Evolutionary conservation across 1,139 yeast species (phyloP).

Genomic region (Magnusiomyces paraingens): DNA sequence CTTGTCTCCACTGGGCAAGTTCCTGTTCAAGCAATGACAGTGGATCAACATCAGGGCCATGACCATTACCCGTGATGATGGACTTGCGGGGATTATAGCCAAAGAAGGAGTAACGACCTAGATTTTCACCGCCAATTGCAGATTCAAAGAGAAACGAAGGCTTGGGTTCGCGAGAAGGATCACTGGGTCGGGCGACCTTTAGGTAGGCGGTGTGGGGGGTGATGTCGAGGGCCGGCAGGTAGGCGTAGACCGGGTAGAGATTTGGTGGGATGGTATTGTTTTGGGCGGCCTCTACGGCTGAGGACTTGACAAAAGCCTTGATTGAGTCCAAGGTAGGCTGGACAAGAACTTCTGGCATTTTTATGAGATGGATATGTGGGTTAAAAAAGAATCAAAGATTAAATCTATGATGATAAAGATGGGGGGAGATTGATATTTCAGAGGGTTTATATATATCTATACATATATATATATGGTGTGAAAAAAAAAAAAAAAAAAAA

Average conservation of each 20-base stretch:
- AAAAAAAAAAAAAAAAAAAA: constrained; percentile 2
- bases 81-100: constrained; percentile 79
- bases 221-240: constrained; percentile 65
- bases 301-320: constrained; percentile 4
- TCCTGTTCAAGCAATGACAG: constrained; percentile 66
- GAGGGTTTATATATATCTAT: background rate
- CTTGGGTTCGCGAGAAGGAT: constrained; percentile 34
- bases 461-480: background rate
- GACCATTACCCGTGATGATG: constrained; percentile 65
- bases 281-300: constrained; percentile 2
- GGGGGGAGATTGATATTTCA: background rate
- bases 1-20: constrained; percentile 56
- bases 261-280: constrained; percentile 32
- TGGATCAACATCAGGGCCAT: constrained; percentile 68
- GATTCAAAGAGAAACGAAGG: constrained; percentile 83
- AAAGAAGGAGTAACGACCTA: constrained; percentile 84
- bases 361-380: background rate
- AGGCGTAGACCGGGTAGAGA: constrained; percentile 73
- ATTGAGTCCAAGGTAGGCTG: constrained; percentile 14
- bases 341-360: background rate
- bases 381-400: background rate
- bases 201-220: constrained; percentile 89
- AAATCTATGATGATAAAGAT: background rate
- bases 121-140: constrained; percentile 80
- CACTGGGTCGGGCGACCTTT: constrained; percentile 68